These are phyloP conservation scores for Thalassiosira livingstoniorum DNA, from an alignment of 352 stramenopile genomes.

Conservation along the genomic window DNA sequence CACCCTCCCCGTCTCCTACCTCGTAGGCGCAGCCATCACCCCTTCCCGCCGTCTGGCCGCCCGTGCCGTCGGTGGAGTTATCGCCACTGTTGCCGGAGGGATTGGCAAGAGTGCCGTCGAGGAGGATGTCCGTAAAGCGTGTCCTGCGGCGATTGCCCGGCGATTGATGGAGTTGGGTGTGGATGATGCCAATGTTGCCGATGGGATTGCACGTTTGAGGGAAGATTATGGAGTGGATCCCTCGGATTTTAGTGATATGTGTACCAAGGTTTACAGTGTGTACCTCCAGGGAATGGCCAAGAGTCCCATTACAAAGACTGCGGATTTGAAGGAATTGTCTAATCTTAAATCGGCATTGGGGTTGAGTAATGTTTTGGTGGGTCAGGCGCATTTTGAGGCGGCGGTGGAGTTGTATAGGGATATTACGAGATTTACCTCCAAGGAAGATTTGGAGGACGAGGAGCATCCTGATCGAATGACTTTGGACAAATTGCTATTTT, in stretches of 20 bases:
- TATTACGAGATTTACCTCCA: constrained; percentile 75
- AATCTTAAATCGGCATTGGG: constrained; percentile 69
- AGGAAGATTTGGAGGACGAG: constrained; percentile 84
- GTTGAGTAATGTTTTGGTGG: constrained; percentile 81
- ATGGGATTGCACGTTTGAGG: constrained; percentile 55
- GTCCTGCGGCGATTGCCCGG: constrained; percentile 73
- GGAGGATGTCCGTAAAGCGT: constrained; percentile 56
- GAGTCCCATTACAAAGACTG: constrained; percentile 74
- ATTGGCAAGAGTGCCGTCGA: constrained; percentile 79
- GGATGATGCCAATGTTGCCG: constrained; percentile 52
- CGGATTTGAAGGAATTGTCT: constrained; percentile 84
- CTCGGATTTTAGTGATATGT: constrained; percentile 74
- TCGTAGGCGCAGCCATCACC: constrained; percentile 73
- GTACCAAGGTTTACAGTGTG: constrained; percentile 66
- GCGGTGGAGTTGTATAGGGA: constrained; percentile 77
- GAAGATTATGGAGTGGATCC: constrained; percentile 66
- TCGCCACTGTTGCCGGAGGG: constrained; percentile 67
- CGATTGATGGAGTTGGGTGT: constrained; percentile 71
- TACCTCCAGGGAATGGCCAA: constrained; percentile 83
- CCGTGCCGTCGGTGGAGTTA: constrained; percentile 65
- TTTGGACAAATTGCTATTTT: constrained; percentile 87
- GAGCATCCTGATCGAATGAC: constrained; percentile 80
- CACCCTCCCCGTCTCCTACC: constrained; percentile 69
- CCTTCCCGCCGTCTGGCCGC: constrained; percentile 67
- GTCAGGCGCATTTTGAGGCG: constrained; percentile 79